These are phyloP conservation scores for Aspergillus avenaceus DNA, from an alignment of 495 filamentous ascomycete species.

Conservation along the genomic window DNA sequence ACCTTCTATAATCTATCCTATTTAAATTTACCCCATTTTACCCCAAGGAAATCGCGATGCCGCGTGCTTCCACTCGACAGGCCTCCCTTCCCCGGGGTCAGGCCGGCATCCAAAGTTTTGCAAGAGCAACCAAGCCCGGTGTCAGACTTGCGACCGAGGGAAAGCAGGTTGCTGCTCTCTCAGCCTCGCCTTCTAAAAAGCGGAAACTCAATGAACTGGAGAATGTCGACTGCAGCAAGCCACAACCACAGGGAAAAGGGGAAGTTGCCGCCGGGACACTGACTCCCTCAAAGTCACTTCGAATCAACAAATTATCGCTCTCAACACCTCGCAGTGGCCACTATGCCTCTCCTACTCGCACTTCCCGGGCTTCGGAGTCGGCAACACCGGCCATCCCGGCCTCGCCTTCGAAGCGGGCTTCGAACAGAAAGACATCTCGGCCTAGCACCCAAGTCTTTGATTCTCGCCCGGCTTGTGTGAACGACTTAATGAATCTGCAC, in stretches of 20 bases:
- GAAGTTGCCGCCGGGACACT: constrained; percentile 2
- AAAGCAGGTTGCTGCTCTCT: constrained; percentile 8
- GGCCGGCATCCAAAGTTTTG: constrained; percentile 36
- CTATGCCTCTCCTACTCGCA: constrained; percentile 25
- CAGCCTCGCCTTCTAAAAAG: constrained; percentile 45
- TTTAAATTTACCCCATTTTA: constrained; percentile 1
- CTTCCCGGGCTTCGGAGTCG: constrained; percentile 16
- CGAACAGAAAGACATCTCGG: background rate
- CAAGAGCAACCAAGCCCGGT: constrained; percentile 42
- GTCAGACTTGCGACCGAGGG: constrained; percentile 21
- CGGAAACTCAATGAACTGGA: constrained; percentile 42
- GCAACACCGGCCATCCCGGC: constrained; percentile 14
- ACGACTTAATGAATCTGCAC: constrained; percentile 36
- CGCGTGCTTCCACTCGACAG: constrained; percentile 27
- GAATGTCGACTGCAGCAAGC: constrained; percentile 23
- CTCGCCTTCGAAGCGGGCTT: constrained; percentile 29
- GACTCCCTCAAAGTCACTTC: constrained; percentile 41
- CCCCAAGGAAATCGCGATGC: constrained; percentile 31
- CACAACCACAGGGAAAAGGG: background rate
- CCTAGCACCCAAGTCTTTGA: constrained; percentile 4
- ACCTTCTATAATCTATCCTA: constrained; percentile 19
- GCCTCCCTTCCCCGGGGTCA: constrained; percentile 31
- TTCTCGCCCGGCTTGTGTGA: constrained; percentile 27
- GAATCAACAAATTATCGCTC: constrained; percentile 34
- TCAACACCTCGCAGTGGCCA: constrained; percentile 37